Conservation (phyloP, 2,329 filamentous ascomycete species). For the Aspergillus ruber region DNA sequence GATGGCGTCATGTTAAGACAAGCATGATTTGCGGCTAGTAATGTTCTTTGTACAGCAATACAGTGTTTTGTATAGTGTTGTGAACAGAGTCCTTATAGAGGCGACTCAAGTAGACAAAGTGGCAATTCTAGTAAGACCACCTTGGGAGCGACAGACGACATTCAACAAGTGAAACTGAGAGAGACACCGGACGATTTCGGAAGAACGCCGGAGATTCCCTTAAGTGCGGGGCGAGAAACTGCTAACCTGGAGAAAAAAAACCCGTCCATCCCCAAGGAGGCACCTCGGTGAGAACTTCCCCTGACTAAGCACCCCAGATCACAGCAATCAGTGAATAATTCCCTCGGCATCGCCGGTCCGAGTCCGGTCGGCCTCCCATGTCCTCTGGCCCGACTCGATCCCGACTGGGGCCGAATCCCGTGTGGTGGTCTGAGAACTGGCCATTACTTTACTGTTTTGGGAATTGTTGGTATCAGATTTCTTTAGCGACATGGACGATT, state of each 20-base stretch:
- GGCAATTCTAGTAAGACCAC: background rate
- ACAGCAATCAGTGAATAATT: constrained; percentile 2
- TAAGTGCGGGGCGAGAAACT: constrained; percentile 8
- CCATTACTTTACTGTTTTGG: constrained; percentile 3
- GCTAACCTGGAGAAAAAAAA: constrained; percentile 10
- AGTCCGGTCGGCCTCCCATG: constrained; percentile 1
- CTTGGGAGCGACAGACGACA: background rate
- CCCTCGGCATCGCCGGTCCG: constrained; percentile 18
- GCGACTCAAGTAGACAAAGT: background rate
- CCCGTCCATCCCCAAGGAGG: constrained; percentile 10
- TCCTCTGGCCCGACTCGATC: constrained; percentile 13
- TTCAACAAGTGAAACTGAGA: too few species aligned
- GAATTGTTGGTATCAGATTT: too few species aligned
- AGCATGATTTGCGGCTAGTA: background rate
- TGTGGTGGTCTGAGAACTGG: constrained; percentile 17
- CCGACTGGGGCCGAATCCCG: constrained; percentile 12
- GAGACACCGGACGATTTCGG: constrained; percentile 15
- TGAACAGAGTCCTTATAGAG: background rate
- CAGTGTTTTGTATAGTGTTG: too few species aligned
- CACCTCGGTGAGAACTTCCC: constrained; percentile 13
- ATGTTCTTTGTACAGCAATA: background rate
- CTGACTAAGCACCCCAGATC: background rate
- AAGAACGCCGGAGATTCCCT: constrained; percentile 10
- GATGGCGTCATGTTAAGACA: background rate
- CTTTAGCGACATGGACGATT: too few species aligned